Evolutionary conservation across 2,329 filamentous ascomycete species (phyloP).

Genomic region (Cercospora beticola): DNA sequence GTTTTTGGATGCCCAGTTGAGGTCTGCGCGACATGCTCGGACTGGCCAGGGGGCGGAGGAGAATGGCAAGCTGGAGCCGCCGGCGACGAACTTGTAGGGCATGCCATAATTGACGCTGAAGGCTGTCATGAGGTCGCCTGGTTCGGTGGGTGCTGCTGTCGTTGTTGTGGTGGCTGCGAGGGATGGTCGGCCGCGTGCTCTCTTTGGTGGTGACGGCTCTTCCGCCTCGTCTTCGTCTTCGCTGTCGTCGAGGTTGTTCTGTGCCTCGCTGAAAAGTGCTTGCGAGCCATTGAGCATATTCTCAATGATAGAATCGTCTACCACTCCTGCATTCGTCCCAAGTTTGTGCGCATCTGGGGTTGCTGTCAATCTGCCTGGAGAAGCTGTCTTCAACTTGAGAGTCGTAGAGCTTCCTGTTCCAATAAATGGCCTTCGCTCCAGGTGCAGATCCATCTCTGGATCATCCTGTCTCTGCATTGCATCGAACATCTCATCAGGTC

Average conservation of each 20-base stretch:
- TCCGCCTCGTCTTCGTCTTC: neutral
- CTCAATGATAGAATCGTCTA: neutral
- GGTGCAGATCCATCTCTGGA: slow-evolving; percentile 39
- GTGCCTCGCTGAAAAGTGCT: neutral
- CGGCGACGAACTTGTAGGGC: slow-evolving; percentile 65
- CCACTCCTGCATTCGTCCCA: neutral
- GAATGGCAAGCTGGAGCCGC: slow-evolving; percentile 54
- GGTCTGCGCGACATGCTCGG: slow-evolving; percentile 51
- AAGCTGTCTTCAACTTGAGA: neutral
- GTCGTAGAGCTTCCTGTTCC: neutral
- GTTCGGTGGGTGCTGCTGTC: slow-evolving; percentile 14
- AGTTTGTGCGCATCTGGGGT: neutral
- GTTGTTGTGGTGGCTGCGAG: neutral
- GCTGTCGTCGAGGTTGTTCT: neutral
- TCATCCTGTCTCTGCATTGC: slow-evolving; percentile 41
- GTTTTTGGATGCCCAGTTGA: slow-evolving; percentile 56
- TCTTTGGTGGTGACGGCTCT: neutral
- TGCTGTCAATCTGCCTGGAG: neutral
- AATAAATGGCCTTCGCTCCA: slow-evolving; percentile 35
- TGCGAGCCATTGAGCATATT: neutral
- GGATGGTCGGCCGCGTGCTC: neutral
- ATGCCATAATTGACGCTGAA: slow-evolving; percentile 52
- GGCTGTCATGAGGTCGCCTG: slow-evolving; percentile 37
- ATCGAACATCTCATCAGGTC: slow-evolving; percentile 62
- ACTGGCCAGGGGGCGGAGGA: slow-evolving; percentile 49